Base-by-base conservation (phyloP, 768 basidiomycete genomes). In the Leccinum arenicola region DNA sequence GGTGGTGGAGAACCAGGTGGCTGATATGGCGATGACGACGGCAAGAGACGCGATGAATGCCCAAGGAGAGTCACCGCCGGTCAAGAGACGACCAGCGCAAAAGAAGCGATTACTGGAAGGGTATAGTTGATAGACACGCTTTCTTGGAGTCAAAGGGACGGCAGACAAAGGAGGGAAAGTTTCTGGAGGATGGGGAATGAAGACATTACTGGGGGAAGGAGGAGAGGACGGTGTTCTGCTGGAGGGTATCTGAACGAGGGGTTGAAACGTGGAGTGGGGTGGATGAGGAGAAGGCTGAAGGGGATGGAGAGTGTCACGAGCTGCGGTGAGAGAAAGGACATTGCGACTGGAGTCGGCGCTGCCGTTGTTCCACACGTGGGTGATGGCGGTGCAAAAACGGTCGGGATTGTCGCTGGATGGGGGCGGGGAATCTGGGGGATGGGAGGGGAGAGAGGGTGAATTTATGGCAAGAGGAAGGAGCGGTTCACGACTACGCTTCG, bases 1-100 rank as follows among this genome's bases (percentile, higher is more conserved):
- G n/a, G 43, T 95, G 25, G 93, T 93, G 10, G 85, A 90, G 62
- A 97, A 85, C 91, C 93, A 99, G 9, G 89, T 73, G 0, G 86
- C 92, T 2, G 90, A 77, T 50, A 98, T 80, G 2, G 79, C 80
- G 25, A 94, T 68, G 27, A 88, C 75, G 21, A 96, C 55, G 1
- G 72, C 68, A 52, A 95, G 75, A 7, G 83, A 83, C 0, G 79
- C 81, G 2, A 92, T 66, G 64, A 98, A 92, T 5, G 95, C 93
- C 78, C 84, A 86, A 0, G 89, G 88, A 19, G 84, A 83, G 74
- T 98, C 96, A 1, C 93, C 93, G 7, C 95, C 94, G 0, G 89
- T 91, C 64, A 98, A 73, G 10, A 94, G 60, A 57, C 77, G 82
- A 0, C 95, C 95, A 1, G 78, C 63, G 56, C 89, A 76, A 69